These are phyloP conservation scores for Fusarium acutatum DNA, from an alignment of 2,329 filamentous ascomycete species.

Conservation along the genomic window DNA sequence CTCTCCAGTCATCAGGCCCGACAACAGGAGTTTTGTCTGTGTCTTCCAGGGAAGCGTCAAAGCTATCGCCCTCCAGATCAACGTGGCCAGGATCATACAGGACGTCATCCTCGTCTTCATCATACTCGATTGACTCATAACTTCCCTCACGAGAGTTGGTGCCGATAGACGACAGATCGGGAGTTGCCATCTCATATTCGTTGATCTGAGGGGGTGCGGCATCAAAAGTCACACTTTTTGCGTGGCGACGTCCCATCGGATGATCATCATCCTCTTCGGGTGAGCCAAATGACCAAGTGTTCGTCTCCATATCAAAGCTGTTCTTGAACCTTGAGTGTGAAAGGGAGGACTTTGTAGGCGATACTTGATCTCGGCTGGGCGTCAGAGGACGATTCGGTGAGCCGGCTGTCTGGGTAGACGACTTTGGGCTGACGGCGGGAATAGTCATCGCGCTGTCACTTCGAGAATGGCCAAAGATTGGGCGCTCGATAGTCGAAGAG, in stretches of 20 bases:
- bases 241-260: constrained; percentile 77
- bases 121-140: constrained; percentile 84
- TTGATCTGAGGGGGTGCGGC: constrained; percentile 92
- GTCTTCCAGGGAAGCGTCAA: constrained; percentile 94
- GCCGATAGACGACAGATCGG: constrained; percentile 90
- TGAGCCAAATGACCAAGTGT: constrained; percentile 74
- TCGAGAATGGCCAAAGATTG: constrained; percentile 56
- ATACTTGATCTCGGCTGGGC: constrained; percentile 75
- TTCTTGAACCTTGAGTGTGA: constrained; percentile 73
- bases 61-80: constrained; percentile 77
- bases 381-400: constrained; percentile 48
- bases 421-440: constrained; percentile 65
- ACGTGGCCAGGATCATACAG: constrained; percentile 62
- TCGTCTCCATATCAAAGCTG: constrained; percentile 74
- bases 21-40: constrained; percentile 98
- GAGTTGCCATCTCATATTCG: constrained; percentile 98
- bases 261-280: constrained; percentile 66
- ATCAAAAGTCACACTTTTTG: constrained; percentile 98
- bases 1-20: constrained; percentile 95
- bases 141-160: constrained; percentile 92
- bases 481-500: constrained; percentile 55
- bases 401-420: constrained; percentile 48
- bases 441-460: constrained; percentile 66
- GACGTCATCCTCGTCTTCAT: constrained; percentile 73
- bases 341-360: constrained; percentile 90